Conservation (phyloP, 106 monocot genomes). For the Ottelia alismoides region DNA sequence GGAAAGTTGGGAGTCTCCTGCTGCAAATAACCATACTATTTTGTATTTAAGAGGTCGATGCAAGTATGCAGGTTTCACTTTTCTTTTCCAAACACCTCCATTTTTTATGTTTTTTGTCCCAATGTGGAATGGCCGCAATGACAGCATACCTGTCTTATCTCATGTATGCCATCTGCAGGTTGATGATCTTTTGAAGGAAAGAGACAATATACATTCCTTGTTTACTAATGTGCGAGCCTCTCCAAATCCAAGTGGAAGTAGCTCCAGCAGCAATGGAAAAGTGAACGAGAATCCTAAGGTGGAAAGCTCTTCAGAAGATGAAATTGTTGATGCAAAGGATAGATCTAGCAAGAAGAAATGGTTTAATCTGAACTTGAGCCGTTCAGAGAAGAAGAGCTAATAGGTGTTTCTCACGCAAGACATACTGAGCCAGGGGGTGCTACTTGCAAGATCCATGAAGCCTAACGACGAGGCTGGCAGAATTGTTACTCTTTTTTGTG, state of each 20-base stretch:
- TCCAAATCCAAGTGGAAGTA: conserved; percentile 14
- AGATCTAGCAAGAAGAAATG: conserved; percentile 45
- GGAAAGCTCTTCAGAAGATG: conserved; percentile 34
- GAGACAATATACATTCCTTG: conserved; percentile 69
- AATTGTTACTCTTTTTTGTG: too few species aligned
- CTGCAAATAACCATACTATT: too few species aligned
- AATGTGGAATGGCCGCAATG: too few species aligned
- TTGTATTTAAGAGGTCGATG: too few species aligned
- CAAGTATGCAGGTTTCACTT: too few species aligned
- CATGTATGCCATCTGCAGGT: conserved; percentile 29
- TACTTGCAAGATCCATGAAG: too few species aligned
- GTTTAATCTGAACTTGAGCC: conserved; percentile 48
- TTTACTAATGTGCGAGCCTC: conserved; percentile 44
- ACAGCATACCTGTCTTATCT: neutral
- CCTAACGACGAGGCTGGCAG: too few species aligned
- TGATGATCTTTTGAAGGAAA: conserved; percentile 67
- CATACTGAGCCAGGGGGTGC: too few species aligned
- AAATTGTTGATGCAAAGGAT: conserved; percentile 30
- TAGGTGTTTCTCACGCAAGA: too few species aligned
- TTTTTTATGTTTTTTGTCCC: too few species aligned
- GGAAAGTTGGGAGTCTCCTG: too few species aligned
- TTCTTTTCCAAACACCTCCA: too few species aligned
- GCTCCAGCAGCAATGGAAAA: conserved; percentile 27
- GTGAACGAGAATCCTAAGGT: conserved; percentile 13
- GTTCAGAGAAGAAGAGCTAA: conserved; percentile 55